Conservation (phyloP, 345 rosid species). For the Erysimum cheiranthoides region DNA sequence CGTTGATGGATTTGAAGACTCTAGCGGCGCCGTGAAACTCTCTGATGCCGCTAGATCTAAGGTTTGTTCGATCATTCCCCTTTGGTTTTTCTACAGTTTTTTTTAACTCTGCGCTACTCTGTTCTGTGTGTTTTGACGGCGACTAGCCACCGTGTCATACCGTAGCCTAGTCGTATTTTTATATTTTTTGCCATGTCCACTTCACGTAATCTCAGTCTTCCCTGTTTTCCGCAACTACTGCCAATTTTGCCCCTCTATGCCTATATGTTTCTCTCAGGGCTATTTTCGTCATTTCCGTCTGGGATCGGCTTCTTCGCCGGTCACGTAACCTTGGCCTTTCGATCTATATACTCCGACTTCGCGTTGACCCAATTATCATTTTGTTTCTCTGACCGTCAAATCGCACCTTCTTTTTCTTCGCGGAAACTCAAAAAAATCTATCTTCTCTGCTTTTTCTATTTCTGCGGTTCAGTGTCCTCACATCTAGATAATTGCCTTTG, state of each 20-base stretch:
- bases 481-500: not conserved
- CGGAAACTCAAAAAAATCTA: not conserved
- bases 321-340: slow-evolving; percentile 25
- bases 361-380: slow-evolving; percentile 27
- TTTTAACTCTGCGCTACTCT: slow-evolving; percentile 24
- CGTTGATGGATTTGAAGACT: slow-evolving; percentile 71
- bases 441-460: not conserved
- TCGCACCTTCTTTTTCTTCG: not conserved
- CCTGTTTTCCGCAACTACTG: slow-evolving; percentile 16
- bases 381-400: not conserved
- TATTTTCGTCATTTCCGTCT: slow-evolving; percentile 28
- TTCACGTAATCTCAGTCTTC: slow-evolving; percentile 37
- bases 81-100: not conserved
- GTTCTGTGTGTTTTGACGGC: not conserved
- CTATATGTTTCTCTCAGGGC: not conserved
- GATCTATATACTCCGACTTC: slow-evolving; percentile 31
- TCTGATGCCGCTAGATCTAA: slow-evolving; percentile 73
- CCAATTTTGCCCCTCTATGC: not conserved
- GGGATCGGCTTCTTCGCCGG: slow-evolving; percentile 35
- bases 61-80: slow-evolving; percentile 50
- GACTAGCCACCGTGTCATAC: slow-evolving; percentile 23
- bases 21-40: slow-evolving; percentile 53
- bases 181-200: not conserved
- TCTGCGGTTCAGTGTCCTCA: not conserved
- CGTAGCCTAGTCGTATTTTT: not conserved